A percentile compares a stretch with the other conserved stretches of the same genome.
Conservation (phyloP, 768 basidiomycete species). For the Lyophyllum decastes region DNA sequence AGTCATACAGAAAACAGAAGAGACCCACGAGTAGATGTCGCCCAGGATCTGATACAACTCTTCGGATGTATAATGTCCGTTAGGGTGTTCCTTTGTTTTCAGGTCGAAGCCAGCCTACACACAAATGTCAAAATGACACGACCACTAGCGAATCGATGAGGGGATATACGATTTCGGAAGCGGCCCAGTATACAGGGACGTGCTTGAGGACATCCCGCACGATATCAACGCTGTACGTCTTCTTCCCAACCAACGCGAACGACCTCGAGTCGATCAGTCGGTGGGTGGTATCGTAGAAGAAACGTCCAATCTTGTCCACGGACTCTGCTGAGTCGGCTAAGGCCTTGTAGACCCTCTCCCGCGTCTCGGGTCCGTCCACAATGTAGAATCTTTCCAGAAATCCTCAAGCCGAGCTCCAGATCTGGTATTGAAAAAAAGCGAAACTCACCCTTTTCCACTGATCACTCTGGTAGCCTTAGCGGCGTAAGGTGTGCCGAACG, state of each 20-base stretch:
- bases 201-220: conserved; percentile 67
- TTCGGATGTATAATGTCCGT: conserved; percentile 62
- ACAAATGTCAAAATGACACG: conserved; percentile 1
- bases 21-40: conserved; percentile 69
- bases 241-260: conserved; percentile 56
- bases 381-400: conserved; percentile 60
- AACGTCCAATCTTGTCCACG: conserved; percentile 52
- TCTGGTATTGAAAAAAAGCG: not conserved
- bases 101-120: conserved; percentile 73
- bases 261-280: conserved; percentile 57
- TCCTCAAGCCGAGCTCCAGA: conserved; percentile 8
- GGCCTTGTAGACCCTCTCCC: conserved; percentile 45
- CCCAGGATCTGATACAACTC: conserved; percentile 65
- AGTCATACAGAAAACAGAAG: not conserved
- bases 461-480: conserved; percentile 54
- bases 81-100: conserved; percentile 51
- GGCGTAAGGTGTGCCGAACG: conserved; percentile 52
- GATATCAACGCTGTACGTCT: conserved; percentile 59
- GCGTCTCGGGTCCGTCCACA: conserved; percentile 51
- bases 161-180: conserved; percentile 56
- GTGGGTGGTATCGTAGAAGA: conserved; percentile 66
- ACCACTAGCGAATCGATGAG: not conserved
- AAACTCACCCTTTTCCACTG: conserved; percentile 56
- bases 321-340: conserved; percentile 50
- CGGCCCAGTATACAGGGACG: conserved; percentile 71